Evolutionary conservation across 257 asterid genomes (phyloP).

Genomic region (Cynanchum wilfordii): DNA sequence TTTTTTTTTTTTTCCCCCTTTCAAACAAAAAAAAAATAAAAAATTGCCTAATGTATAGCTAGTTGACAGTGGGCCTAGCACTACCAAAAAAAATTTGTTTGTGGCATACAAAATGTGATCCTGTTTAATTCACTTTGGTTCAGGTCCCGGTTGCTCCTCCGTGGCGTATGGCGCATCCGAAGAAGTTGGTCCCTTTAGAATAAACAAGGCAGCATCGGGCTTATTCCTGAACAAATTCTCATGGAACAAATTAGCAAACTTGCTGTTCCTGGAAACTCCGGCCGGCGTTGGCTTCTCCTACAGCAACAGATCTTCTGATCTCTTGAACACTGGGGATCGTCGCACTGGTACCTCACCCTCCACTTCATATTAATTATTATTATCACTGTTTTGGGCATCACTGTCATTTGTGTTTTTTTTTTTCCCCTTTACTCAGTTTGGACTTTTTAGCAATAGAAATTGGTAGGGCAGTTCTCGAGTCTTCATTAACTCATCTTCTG

Average conservation of each 20-base stretch:
- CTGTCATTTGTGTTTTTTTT: too few relatives aligned
- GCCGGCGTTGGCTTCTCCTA: slow-evolving; percentile 96
- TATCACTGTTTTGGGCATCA: not conserved
- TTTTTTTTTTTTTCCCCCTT: too few relatives aligned
- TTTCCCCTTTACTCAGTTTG: too few relatives aligned
- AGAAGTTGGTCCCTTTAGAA: slow-evolving; percentile 86
- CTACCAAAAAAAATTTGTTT: not conserved
- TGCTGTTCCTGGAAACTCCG: slow-evolving; percentile 82
- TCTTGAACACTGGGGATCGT: slow-evolving; percentile 69
- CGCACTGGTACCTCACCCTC: slow-evolving; percentile 64
- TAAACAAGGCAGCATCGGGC: slow-evolving; percentile 55
- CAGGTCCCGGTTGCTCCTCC: slow-evolving; percentile 97
- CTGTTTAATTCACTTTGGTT: too few relatives aligned
- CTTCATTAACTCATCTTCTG: not conserved
- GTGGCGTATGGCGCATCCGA: slow-evolving; percentile 99
- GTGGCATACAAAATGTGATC: not conserved
- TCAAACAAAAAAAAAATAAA: too few relatives aligned
- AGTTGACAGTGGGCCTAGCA: slow-evolving; percentile 15
- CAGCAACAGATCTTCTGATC: slow-evolving; percentile 74
- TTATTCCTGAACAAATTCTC: slow-evolving; percentile 67
- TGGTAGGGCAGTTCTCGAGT: slow-evolving; percentile 15
- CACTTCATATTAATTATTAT: not conserved
- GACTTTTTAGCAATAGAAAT: slow-evolving; percentile 2
- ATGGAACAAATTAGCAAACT: slow-evolving; percentile 81
- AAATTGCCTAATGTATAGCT: not conserved